A percentile compares a stretch with the other conserved stretches of the same genome.
Evolutionary conservation across 1,284 basidiomycete genomes (phyloP).

Genomic region (Leccinum cinnamomeum): DNA sequence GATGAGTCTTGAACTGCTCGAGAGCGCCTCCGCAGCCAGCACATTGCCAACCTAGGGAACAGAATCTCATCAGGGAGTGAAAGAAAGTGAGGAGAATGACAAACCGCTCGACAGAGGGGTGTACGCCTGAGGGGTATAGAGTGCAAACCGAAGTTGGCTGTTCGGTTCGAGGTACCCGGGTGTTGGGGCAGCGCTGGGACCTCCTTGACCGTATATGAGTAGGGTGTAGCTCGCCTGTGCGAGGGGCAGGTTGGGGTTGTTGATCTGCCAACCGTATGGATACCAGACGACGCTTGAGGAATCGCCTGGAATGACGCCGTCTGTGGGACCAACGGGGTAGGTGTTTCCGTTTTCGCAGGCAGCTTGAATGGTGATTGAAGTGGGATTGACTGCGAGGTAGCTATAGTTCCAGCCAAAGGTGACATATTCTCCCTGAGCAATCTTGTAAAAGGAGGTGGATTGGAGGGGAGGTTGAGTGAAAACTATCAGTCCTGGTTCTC

Average conservation of each 20-base stretch:
- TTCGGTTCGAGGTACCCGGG: slow-evolving; percentile 76
- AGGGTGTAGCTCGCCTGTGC: slow-evolving; percentile 77
- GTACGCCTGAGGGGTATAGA: slow-evolving; percentile 83
- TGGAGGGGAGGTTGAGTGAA: slow-evolving; percentile 81
- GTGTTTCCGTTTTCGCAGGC: slow-evolving; percentile 85
- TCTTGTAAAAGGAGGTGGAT: slow-evolving; percentile 86
- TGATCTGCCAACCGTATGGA: slow-evolving; percentile 72
- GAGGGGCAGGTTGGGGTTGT: slow-evolving; percentile 64
- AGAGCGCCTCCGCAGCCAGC: slow-evolving; percentile 60
- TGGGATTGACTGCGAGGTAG: slow-evolving; percentile 64
- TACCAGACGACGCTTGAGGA: slow-evolving; percentile 82
- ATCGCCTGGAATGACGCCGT: slow-evolving; percentile 69
- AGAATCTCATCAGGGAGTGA: slow-evolving; percentile 7
- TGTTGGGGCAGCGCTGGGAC: slow-evolving; percentile 54
- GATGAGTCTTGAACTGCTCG: slow-evolving; percentile 52
- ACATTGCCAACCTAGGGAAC: slow-evolving; percentile 71
- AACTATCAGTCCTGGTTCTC: slow-evolving; percentile 63
- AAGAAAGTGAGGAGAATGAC: slow-evolving; percentile 16
- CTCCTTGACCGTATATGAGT: slow-evolving; percentile 78
- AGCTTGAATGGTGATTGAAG: slow-evolving; percentile 77
- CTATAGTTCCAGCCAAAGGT: slow-evolving; percentile 95
- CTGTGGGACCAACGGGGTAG: slow-evolving; percentile 81
- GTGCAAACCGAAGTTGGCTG: slow-evolving; percentile 70
- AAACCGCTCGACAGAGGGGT: slow-evolving; percentile 69
- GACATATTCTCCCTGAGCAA: slow-evolving; percentile 69